These are phyloP conservation scores for Linum tenue DNA, from an alignment of 345 rosid species.

Conservation along the genomic window DNA sequence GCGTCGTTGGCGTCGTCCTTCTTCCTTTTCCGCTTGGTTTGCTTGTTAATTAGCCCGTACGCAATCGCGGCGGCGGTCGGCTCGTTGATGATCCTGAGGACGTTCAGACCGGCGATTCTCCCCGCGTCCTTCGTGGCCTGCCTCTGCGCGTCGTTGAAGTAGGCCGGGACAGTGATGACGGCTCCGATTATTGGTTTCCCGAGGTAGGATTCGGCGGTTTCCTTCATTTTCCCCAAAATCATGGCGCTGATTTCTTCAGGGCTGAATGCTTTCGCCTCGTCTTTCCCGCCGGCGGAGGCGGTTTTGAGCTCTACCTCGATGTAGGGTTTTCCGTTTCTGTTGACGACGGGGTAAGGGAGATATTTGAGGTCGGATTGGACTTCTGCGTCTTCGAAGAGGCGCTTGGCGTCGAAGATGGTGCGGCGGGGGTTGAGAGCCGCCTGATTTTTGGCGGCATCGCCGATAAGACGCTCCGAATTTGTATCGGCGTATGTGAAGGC, in stretches of 20 bases:
- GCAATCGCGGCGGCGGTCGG: conserved; percentile 56
- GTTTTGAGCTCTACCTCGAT: conserved; percentile 11
- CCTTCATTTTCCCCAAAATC: conserved; percentile 46
- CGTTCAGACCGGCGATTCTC: not conserved
- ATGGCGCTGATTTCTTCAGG: conserved; percentile 56
- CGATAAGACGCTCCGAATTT: conserved; percentile 32
- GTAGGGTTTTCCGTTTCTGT: conserved; percentile 27
- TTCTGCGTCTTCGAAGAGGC: conserved; percentile 29
- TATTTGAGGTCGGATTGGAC: conserved; percentile 46
- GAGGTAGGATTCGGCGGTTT: conserved; percentile 45
- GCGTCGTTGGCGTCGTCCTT: conserved; percentile 5
- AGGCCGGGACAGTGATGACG: conserved; percentile 48
- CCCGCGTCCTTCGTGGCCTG: conserved; percentile 33
- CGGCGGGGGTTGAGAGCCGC: no score
- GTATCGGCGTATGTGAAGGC: conserved; percentile 31
- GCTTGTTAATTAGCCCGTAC: conserved; percentile 24
- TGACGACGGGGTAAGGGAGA: conserved; percentile 48
- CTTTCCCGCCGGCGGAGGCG: conserved; percentile 23
- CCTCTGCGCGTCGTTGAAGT: conserved; percentile 36
- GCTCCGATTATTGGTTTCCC: conserved; percentile 48
- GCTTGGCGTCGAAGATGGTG: no score
- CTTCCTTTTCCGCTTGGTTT: conserved; percentile 27
- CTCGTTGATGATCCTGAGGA: conserved; percentile 45
- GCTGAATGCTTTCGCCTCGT: conserved; percentile 45
- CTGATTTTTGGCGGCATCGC: no score